phyloP scores from a whole-genome alignment of 176 grass and related monocot species.

The Aegilops longissima region DNA sequence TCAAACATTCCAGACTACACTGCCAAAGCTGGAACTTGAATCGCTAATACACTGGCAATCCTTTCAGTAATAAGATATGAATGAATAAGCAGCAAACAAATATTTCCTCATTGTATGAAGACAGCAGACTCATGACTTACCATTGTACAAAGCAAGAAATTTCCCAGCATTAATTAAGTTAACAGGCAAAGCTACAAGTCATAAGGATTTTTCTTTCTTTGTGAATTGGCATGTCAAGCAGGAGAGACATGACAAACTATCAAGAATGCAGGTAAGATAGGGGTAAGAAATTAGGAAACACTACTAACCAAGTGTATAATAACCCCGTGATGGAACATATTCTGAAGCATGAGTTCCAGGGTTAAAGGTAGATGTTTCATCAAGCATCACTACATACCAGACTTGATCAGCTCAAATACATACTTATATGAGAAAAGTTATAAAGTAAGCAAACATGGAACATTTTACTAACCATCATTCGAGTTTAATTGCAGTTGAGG shows the following conservation, averaged over 20 bases:
- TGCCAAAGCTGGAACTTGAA: background rate
- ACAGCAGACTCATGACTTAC: background rate
- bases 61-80: background rate
- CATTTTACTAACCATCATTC: constrained; percentile 15
- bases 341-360: background rate
- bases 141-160: background rate
- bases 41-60: background rate
- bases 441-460: background rate
- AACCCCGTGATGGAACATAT: background rate
- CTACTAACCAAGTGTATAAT: background rate
- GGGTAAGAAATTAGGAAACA: background rate
- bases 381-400: background rate
- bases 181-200: background rate
- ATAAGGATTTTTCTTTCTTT: background rate
- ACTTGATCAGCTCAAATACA: background rate
- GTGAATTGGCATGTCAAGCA: background rate
- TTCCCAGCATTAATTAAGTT: background rate
- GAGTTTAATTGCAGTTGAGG: background rate
- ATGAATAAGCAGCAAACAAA: background rate
- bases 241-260: background rate
- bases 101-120: background rate
- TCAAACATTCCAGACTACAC: background rate
- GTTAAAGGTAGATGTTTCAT: background rate
- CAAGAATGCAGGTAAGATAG: background rate
- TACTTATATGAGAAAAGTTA: background rate